Evolutionary conservation across 257 asterid species (phyloP).

Genomic region (Plantago ovata): DNA sequence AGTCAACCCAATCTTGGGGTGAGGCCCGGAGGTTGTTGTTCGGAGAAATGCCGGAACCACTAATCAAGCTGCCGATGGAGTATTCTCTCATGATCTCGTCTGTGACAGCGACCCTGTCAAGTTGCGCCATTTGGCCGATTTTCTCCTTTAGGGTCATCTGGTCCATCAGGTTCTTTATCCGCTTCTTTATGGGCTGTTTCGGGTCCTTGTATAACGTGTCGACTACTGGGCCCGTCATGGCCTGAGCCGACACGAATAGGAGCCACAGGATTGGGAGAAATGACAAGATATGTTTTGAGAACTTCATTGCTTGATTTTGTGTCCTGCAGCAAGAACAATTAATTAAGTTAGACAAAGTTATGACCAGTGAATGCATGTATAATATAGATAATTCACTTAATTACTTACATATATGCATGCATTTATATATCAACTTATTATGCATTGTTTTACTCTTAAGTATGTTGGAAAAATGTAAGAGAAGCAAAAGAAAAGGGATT

Average conservation of each 20-base stretch:
- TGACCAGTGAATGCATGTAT: too few species aligned
- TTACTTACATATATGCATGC: too few species aligned
- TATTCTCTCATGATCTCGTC: constrained; percentile 27
- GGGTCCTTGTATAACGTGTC: constrained; percentile 1
- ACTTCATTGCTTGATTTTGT: too few species aligned
- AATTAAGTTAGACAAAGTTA: too few species aligned
- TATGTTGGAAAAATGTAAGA: too few species aligned
- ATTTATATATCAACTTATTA: too few species aligned
- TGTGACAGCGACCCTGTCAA: constrained; percentile 55
- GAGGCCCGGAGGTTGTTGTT: constrained; percentile 37
- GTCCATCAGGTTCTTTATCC: not conserved
- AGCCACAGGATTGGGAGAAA: not conserved
- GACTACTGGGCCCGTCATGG: not conserved
- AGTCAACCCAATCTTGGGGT: constrained; percentile 43
- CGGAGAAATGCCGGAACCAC: constrained; percentile 52
- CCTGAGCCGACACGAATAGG: constrained; percentile 1
- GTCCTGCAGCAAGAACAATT: too few species aligned
- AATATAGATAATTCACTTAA: too few species aligned
- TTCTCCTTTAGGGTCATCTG: constrained; percentile 74
- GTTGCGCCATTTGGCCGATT: constrained; percentile 75
- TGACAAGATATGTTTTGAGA: too few species aligned
- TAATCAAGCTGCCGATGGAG: constrained; percentile 38
- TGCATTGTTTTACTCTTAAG: too few species aligned
- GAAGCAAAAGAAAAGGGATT: too few species aligned
- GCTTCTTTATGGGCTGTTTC: constrained; percentile 1